These are phyloP conservation scores for Spizellomyces sp. DNA, from an alignment of 192 early-diverging fungal species.

Conservation along the genomic window DNA sequence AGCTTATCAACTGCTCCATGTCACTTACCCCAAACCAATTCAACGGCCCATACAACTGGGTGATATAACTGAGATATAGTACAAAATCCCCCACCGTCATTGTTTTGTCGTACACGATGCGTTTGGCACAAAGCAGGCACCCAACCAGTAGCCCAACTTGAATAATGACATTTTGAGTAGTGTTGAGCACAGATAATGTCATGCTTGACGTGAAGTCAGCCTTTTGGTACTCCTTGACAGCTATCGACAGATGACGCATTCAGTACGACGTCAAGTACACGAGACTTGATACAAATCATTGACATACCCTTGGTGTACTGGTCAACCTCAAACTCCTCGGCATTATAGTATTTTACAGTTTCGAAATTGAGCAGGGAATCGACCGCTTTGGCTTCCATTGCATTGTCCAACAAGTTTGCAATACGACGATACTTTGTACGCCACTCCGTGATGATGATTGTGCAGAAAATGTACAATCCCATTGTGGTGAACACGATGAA, in stretches of 20 bases:
- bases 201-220: slow-evolving; percentile 83
- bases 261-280: not conserved
- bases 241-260: slow-evolving; percentile 30
- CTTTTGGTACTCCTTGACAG: slow-evolving; percentile 76
- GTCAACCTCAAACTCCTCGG: slow-evolving; percentile 83
- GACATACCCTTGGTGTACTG: slow-evolving; percentile 57
- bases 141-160: slow-evolving; percentile 81
- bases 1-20: not conserved
- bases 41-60: slow-evolving; percentile 88
- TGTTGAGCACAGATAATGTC: slow-evolving; percentile 78
- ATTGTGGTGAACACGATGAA: slow-evolving; percentile 88
- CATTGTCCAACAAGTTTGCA: slow-evolving; percentile 85
- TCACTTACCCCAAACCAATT: slow-evolving; percentile 47
- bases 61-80: slow-evolving; percentile 84
- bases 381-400: slow-evolving; percentile 72
- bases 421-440: slow-evolving; percentile 70
- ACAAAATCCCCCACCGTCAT: slow-evolving; percentile 87
- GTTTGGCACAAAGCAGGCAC: slow-evolving; percentile 78
- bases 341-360: slow-evolving; percentile 97
- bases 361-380: slow-evolving; percentile 98
- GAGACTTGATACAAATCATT: not conserved
- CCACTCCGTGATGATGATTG: slow-evolving; percentile 79
- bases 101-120: slow-evolving; percentile 66
- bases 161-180: slow-evolving; percentile 86
- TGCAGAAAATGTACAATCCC: slow-evolving; percentile 77